These are phyloP conservation scores for Avicennia marina DNA, from an alignment of 257 asterid species.

Conservation along the genomic window DNA sequence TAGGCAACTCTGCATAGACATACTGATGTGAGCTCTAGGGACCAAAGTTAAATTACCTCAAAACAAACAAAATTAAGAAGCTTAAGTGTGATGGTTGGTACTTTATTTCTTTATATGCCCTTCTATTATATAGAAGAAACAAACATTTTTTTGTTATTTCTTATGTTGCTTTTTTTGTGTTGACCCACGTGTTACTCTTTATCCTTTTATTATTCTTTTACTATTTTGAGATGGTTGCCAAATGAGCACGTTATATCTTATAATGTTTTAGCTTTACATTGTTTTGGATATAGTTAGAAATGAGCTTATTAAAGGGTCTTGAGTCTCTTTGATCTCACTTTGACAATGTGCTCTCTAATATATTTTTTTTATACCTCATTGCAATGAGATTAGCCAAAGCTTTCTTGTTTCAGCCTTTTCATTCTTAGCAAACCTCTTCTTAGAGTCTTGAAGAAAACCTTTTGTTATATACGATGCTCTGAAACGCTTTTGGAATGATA, in stretches of 20 bases:
- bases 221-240: background rate
- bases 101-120: background rate
- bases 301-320: too few relatives aligned
- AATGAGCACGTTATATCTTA: background rate
- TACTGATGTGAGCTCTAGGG: constrained; percentile 1
- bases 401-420: background rate
- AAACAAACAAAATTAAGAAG: constrained; percentile 6
- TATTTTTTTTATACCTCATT: background rate
- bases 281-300: background rate
- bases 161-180: background rate
- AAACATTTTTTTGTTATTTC: background rate
- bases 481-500: background rate
- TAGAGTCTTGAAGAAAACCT: background rate
- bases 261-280: background rate
- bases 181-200: too few relatives aligned
- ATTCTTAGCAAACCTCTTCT: background rate
- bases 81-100: background rate
- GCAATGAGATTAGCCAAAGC: background rate
- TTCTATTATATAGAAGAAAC: background rate
- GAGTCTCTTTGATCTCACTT: too few relatives aligned
- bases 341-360: background rate
- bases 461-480: background rate
- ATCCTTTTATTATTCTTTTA: background rate
- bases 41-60: constrained; percentile 7
- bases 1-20: constrained; percentile 9